Base-by-base conservation (phyloP, 2,329 filamentous ascomycete genomes). In the Fusarium abutilonis region DNA sequence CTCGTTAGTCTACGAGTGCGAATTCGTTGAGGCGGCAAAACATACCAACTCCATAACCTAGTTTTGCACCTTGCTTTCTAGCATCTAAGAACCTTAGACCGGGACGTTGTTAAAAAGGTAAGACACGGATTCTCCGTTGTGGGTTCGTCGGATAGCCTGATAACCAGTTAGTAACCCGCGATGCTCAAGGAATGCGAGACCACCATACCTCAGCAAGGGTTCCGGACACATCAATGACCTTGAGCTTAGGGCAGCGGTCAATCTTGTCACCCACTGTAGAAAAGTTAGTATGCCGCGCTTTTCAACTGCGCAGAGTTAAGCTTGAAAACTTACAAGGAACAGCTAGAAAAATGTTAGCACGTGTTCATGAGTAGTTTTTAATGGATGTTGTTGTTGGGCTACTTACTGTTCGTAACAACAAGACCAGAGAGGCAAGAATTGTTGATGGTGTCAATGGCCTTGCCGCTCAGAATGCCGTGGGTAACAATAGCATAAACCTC, bases 401-500 rank as follows among this genome's bases (percentile, higher is more conserved):
- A 71, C 77, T 71, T 70, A 80, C 78, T 97, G 78, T 97, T 97
- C 44, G 93, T 97, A 32, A 96, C 92, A 13, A 97, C 92, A 34
- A 97, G 80, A 70, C 89, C 88, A 68, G 86, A 87, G 66, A 96
- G 79, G 73, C 87, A 84, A 71, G 91, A 92, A 66, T 85, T 84
- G 77, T 96, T 96, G 71, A 96, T 81, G 38, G 89, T 93, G 70
- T 96, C 89, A 55, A 96, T 94, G 39, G 93, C 93, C 67, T 91
- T 92, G 46, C 93, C 93, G 64, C 89, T 93, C 47, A 98, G 80
- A 56, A 97, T 96, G 32, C 93, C 93, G 74, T 97, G 94, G 1
- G 94, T 97, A 56, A 98, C 95, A 66, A 98, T 96, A 21, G 95
- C 95, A 63, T 96, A 92, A 34, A 96, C 93, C 73, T 96, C 88